Base-by-base conservation (phyloP, 148 eudicot genomes). In the Dysphania ambrosioides region DNA sequence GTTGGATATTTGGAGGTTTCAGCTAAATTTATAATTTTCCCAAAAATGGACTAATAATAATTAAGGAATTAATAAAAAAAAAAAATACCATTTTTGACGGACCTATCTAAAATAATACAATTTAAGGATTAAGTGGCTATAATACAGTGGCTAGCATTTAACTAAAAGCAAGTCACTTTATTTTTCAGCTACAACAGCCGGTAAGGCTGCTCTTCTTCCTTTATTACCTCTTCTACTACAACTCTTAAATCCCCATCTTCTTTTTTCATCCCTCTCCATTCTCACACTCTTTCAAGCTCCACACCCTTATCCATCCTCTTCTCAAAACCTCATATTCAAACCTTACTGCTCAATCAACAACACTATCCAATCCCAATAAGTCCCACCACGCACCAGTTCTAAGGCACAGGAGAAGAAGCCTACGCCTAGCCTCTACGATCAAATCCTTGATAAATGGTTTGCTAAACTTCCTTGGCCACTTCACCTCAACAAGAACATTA, bases 391-490 rank as follows among this genome's bases (percentile, higher is more conserved):
- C 0, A 47, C 53, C 40, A 36, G 8, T 36, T 36, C 8, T 36
- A 8, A 36, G 40, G 40, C 8, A 13, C 5, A 16, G 2, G 80
- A 80, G 82, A 87, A 87, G 72, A 92, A 92, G 62, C 97, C 92
- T 16, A 92, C 68, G 68, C 97, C 97, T 12, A 95, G 94, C 65
- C 92, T 95, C 76, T 56, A 86, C n/a, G 83, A 90, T 10, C 92
- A 92, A 88, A 84, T 95, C 77, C 87, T 83, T 41, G 81, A 85
- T 12, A 95, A 95, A 86, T 95, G 97, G 99, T 90, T 91, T 64
- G 66, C 73, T 18, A 92, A 86, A 78, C 77, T 90, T 24, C 98
- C 98, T 56, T 94, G 98, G 98, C 87, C 87, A 51, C 71, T 78
- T 57, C 78, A 82, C n/a, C n/a, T 38, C 57, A 83, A 77, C 44